Conservation (phyloP, 371 early-diverging fungal species). For the Lichtheimia hyalospora region DNA sequence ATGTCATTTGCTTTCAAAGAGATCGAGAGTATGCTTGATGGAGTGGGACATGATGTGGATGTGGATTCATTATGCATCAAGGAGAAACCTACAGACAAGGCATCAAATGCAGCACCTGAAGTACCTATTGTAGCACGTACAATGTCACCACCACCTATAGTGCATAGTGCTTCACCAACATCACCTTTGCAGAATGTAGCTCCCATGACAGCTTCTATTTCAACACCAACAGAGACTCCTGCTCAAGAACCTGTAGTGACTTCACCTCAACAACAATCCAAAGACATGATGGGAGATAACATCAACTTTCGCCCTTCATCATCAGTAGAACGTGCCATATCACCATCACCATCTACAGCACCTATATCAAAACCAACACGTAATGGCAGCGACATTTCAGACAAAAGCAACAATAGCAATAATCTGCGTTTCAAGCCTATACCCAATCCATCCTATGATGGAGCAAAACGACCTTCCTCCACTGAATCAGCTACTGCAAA, state of each 20-base stretch:
- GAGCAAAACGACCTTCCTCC: not conserved
- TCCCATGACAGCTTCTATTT: not conserved
- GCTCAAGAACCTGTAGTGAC: not conserved
- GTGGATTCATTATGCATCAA: not conserved
- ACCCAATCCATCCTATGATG: conserved; percentile 14
- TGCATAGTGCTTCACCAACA: not conserved
- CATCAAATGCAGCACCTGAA: not conserved
- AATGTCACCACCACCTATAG: not conserved
- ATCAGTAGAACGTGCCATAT: not conserved
- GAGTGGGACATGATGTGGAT: conserved; percentile 6
- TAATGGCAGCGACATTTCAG: not conserved
- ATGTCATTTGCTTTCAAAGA: conserved; percentile 18
- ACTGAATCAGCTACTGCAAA: conserved; percentile 3
- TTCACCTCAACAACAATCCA: not conserved
- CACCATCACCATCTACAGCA: not conserved
- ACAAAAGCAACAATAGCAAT: not conserved
- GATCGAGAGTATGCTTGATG: conserved; percentile 17
- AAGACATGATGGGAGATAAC: not conserved
- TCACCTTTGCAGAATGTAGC: not conserved
- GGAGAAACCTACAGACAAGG: not conserved
- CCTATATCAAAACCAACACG: not conserved
- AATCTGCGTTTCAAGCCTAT: conserved; percentile 17
- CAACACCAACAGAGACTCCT: not conserved
- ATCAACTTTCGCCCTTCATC: not conserved
- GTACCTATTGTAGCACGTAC: not conserved